Base-by-base conservation (phyloP, 1,284 basidiomycete genomes). In the Pholiota adiposa region DNA sequence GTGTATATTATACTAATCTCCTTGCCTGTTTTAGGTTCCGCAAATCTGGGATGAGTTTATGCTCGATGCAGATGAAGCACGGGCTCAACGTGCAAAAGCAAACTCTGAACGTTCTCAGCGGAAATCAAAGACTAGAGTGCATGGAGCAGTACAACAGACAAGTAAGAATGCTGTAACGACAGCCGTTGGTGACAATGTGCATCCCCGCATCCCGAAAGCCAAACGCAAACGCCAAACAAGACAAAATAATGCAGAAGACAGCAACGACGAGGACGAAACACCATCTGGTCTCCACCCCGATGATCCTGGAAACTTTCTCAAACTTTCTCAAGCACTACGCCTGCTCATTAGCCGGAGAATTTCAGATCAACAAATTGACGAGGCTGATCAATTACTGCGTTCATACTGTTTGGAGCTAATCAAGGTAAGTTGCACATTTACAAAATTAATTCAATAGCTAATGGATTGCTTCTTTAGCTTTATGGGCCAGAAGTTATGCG, bases 271-370 rank as follows among this genome's bases (percentile, higher is more conserved):
- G 29, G 41, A 59, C 12, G 44, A 27, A 3, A 40, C 40, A 25
- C 52, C 33, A 38, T 60, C 52, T 1, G 27, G 44, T 16, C 53
- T 60, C 18, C 51, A 49, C 21, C 58, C 44, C 2, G 23, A 54
- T n/a, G 58, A 60, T 43, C 53, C 52, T 11, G 34, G 31, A 38
- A 60, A 60, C 29, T 60, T 60, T 36, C 38, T 60, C 7, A 60
- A 60, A 25, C 48, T 60, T 9, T 54, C 53, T 51, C 43, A 43
- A 21, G 53, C 46, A 3, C 29, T 60, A n/a, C 53, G 38, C 6
- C n/a, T 60, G 7, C 49, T 60, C 6, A 56, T 50, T 1, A 33
- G 50, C 27, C 46, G 56, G 6, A 18, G 14, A 9, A 58, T 58
- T 34, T 46, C 40, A 7, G 50, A 52, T 16, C 16, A 31, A 3